phyloP scores from a whole-genome alignment of 2,329 filamentous ascomycete species.

The Tolypocladium album region DNA sequence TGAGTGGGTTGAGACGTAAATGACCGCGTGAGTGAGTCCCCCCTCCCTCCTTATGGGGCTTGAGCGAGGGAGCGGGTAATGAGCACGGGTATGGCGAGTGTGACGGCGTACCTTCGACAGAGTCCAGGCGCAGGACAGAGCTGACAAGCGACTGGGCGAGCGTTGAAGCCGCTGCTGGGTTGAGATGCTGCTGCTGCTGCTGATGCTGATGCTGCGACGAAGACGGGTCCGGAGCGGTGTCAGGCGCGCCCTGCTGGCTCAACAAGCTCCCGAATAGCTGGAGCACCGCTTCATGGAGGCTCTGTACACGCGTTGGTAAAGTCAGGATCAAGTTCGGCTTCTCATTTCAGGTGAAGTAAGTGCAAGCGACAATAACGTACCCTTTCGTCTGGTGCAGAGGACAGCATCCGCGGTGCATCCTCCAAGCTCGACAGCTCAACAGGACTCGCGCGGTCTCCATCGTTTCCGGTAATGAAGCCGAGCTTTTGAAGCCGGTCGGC shows the following conservation, averaged over 20 bases:
- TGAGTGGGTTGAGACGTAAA: neutral
- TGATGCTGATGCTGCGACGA: neutral
- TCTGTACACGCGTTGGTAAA: neutral
- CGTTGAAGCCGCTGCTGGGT: neutral
- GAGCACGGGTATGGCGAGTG: neutral
- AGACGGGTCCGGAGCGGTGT: neutral
- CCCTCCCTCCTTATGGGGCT: neutral
- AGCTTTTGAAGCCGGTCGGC: neutral
- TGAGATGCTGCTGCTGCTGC: neutral
- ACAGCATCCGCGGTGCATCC: neutral
- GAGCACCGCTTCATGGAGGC: slow-evolving; percentile 3
- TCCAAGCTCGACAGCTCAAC: neutral
- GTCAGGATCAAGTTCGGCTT: neutral
- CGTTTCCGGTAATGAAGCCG: neutral
- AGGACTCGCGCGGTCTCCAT: neutral
- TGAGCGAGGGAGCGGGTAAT: neutral
- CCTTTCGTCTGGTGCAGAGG: neutral
- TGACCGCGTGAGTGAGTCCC: neutral
- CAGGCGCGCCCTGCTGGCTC: neutral
- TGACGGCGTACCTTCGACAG: neutral
- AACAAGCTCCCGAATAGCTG: neutral
- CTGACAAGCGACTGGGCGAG: neutral
- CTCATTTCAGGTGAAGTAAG: neutral
- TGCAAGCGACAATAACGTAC: neutral
- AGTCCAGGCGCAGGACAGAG: neutral